phyloP scores from a whole-genome alignment of 768 basidiomycete species.

The Mycena chlorophos region DNA sequence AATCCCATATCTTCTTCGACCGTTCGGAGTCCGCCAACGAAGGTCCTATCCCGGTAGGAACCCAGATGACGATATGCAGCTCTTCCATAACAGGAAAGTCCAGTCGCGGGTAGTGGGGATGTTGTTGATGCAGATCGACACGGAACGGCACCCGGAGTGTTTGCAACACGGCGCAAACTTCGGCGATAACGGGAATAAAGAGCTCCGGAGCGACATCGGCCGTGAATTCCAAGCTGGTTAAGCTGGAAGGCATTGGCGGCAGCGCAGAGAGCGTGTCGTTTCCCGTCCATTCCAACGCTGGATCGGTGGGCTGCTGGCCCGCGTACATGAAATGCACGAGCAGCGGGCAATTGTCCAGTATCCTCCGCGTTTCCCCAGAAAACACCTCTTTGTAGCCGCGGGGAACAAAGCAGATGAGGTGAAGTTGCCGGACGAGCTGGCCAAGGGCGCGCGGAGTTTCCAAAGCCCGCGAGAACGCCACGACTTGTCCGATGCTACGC shows the following conservation, averaged over 20 bases:
- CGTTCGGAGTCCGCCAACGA: background rate
- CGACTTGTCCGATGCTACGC: constrained; percentile 25
- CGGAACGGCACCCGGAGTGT: background rate
- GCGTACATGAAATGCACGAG: constrained; percentile 7
- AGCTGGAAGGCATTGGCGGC: background rate
- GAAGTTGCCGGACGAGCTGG: constrained; percentile 17
- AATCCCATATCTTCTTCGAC: no score
- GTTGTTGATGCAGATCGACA: background rate
- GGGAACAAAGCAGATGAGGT: constrained; percentile 14
- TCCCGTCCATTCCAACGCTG: no score
- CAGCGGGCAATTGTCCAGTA: constrained; percentile 3
- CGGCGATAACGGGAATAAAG: background rate
- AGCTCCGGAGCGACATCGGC: background rate
- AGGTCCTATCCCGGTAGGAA: background rate
- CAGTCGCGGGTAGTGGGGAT: background rate
- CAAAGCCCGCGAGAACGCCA: constrained; percentile 24
- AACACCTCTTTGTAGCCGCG: constrained; percentile 13
- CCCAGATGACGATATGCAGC: background rate
- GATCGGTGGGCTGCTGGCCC: no score
- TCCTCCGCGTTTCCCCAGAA: background rate
- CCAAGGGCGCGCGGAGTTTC: constrained; percentile 11
- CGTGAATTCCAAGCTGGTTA: constrained; percentile 1
- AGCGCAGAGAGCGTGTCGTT: background rate
- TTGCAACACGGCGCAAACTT: background rate
- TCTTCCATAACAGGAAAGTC: background rate